Evolutionary conservation across 1,139 yeast genomes (phyloP).

Genomic region (Geotrichum macrosporum): DNA sequence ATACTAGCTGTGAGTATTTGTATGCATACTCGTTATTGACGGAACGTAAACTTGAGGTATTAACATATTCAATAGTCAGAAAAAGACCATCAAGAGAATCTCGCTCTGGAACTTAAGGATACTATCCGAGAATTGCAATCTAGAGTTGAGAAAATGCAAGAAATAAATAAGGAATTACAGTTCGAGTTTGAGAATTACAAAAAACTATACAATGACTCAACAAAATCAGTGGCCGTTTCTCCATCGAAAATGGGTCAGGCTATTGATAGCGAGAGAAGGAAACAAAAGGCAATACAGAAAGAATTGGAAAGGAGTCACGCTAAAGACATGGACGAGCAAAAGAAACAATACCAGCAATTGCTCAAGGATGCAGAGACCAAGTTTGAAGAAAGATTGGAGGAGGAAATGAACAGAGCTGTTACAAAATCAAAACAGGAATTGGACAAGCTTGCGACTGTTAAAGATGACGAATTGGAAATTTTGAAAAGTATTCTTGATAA

Average conservation of each 20-base stretch:
- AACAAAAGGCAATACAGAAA: background rate
- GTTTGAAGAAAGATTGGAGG: slow-evolving; percentile 2
- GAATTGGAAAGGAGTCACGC: background rate
- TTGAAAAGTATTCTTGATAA: background rate
- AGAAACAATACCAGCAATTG: background rate
- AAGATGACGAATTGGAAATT: slow-evolving; percentile 1
- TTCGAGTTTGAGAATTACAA: slow-evolving; percentile 5
- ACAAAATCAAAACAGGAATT: background rate
- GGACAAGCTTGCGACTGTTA: background rate
- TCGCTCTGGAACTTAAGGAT: background rate
- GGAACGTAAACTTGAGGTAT: too few species aligned
- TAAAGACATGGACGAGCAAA: background rate
- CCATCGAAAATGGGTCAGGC: background rate
- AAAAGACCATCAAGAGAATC: background rate
- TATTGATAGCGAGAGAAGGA: background rate
- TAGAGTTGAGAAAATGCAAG: background rate
- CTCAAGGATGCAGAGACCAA: slow-evolving; percentile 1
- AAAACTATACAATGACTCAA: background rate
- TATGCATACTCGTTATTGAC: too few species aligned
- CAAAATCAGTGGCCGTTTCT: slow-evolving; percentile 1
- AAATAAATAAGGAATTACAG: background rate
- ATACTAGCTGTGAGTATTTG: background rate
- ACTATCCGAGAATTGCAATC: background rate
- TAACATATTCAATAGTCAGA: slow-evolving; percentile 1
- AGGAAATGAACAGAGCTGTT: slow-evolving; percentile 2